A percentile compares a stretch with the other conserved stretches of the same genome.
Conservation (phyloP, 108 stramenopile genomes). For the Ochromonas danica region DNA sequence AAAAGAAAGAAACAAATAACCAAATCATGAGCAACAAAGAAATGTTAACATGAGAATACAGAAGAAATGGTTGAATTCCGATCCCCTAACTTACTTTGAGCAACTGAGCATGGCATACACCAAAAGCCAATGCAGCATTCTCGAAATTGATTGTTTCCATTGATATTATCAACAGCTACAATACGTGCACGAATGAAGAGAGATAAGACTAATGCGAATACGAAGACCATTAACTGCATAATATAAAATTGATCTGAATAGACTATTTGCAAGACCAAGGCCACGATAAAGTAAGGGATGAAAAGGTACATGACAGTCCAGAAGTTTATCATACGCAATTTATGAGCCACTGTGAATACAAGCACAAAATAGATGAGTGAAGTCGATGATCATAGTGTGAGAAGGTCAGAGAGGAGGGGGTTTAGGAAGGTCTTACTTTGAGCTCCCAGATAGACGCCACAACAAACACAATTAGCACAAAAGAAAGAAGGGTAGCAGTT, state of each 20-base stretch:
- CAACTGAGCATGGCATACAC: not conserved
- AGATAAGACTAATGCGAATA: not conserved
- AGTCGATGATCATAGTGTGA: not conserved
- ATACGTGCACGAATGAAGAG: not conserved
- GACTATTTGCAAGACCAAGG: not conserved
- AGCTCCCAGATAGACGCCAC: not conserved
- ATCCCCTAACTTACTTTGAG: slow-evolving; percentile 6
- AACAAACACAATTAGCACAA: not conserved
- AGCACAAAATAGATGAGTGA: not conserved
- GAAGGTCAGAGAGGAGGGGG: not conserved
- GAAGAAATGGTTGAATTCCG: not conserved
- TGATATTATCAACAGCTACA: slow-evolving; percentile 12
- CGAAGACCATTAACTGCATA: not conserved
- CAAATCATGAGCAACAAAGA: not conserved
- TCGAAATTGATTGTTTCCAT: not conserved
- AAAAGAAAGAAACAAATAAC: not conserved
- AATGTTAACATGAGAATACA: no score
- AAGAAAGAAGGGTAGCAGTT: not conserved
- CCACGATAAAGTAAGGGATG: not conserved
- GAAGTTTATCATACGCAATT: not conserved
- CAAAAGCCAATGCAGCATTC: not conserved
- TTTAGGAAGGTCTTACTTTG: not conserved
- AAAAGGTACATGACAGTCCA: not conserved
- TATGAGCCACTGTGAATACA: not conserved
- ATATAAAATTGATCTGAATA: not conserved